phyloP scores from a whole-genome alignment of 2,329 filamentous ascomycete species.

The Aspergillus sp. region DNA sequence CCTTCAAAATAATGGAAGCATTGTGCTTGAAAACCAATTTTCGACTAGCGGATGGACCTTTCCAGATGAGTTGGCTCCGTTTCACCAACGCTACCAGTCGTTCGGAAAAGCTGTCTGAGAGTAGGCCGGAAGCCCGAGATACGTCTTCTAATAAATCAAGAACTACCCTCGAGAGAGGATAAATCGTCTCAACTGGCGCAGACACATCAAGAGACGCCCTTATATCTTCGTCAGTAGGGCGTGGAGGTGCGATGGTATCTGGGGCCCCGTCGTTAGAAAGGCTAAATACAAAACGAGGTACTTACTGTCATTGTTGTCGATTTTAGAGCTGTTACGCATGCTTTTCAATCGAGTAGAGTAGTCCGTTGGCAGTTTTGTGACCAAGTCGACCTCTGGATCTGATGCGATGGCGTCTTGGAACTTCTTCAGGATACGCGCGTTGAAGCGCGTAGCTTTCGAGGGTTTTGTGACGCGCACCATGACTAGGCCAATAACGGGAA shows the following conservation, averaged over 20 bases:
- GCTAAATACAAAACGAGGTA: background rate
- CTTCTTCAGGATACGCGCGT: slow-evolving; percentile 28
- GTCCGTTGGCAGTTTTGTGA: slow-evolving; percentile 21
- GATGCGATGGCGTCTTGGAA: slow-evolving; percentile 25
- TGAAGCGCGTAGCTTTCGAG: slow-evolving; percentile 30
- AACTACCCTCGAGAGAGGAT: slow-evolving; percentile 22
- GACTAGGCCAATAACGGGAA: too few species aligned
- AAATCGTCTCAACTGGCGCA: slow-evolving; percentile 21
- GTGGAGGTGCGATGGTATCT: slow-evolving; percentile 6
- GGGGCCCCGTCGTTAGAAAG: slow-evolving; percentile 11
- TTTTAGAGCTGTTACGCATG: slow-evolving; percentile 20
- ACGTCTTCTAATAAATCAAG: slow-evolving; percentile 19
- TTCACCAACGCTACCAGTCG: slow-evolving; percentile 22
- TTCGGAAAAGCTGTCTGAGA: slow-evolving; percentile 17
- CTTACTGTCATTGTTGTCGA: slow-evolving; percentile 11
- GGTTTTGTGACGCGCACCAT: too few species aligned
- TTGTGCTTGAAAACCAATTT: slow-evolving; percentile 29
- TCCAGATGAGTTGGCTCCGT: slow-evolving; percentile 28
- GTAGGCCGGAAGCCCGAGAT: slow-evolving; percentile 2
- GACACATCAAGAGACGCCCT: slow-evolving; percentile 21
- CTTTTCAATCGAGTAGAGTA: slow-evolving; percentile 26
- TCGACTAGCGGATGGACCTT: slow-evolving; percentile 24
- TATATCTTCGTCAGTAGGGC: slow-evolving; percentile 25
- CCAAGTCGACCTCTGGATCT: slow-evolving; percentile 29
- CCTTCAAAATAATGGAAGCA: slow-evolving; percentile 27